A percentile compares a stretch with the other conserved stretches of the same genome.
These are phyloP conservation scores for Aspergillus avenaceus DNA, from an alignment of 495 filamentous ascomycete species.

Conservation along the genomic window DNA sequence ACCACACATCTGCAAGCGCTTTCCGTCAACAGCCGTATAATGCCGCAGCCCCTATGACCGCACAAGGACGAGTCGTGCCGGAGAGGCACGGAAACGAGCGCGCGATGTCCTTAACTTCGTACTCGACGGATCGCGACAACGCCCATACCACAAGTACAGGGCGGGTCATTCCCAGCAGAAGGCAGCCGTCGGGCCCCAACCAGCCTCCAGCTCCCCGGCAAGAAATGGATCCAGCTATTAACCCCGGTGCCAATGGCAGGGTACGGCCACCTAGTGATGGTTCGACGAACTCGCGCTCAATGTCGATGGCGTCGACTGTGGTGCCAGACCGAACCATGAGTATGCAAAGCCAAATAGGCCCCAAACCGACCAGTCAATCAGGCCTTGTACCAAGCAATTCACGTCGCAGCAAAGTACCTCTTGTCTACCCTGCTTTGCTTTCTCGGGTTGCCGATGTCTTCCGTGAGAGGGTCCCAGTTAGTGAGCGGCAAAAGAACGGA, in stretches of 20 bases:
- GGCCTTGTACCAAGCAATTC: conserved; percentile 43
- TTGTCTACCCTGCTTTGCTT: conserved; percentile 90
- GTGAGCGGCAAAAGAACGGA: conserved; percentile 92
- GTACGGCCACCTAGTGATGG: conserved; percentile 41
- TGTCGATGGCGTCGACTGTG: conserved; percentile 88
- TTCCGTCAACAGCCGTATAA: conserved; percentile 75
- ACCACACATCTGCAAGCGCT: conserved; percentile 62
- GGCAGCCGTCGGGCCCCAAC: conserved; percentile 53
- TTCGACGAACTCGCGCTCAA: conserved; percentile 52
- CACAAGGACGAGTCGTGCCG: conserved; percentile 85
- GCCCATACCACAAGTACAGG: conserved; percentile 83
- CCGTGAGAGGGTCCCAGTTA: conserved; percentile 73
- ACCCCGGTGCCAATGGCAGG: conserved; percentile 22
- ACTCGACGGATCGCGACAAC: conserved; percentile 71
- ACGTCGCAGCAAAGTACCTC: conserved; percentile 57
- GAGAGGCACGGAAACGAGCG: conserved; percentile 82
- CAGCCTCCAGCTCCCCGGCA: conserved; percentile 14
- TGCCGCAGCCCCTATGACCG: conserved; percentile 64
- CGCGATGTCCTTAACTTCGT: conserved; percentile 92
- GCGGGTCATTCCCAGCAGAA: conserved; percentile 70
- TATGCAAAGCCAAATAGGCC: conserved; percentile 36
- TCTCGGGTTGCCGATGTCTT: conserved; percentile 90
- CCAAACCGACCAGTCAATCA: conserved; percentile 26
- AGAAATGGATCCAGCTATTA: conserved; percentile 21
- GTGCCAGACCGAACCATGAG: conserved; percentile 49